These are phyloP conservation scores for Colletotrichum shisoi DNA, from an alignment of 2,329 filamentous ascomycete species.

Conservation along the genomic window DNA sequence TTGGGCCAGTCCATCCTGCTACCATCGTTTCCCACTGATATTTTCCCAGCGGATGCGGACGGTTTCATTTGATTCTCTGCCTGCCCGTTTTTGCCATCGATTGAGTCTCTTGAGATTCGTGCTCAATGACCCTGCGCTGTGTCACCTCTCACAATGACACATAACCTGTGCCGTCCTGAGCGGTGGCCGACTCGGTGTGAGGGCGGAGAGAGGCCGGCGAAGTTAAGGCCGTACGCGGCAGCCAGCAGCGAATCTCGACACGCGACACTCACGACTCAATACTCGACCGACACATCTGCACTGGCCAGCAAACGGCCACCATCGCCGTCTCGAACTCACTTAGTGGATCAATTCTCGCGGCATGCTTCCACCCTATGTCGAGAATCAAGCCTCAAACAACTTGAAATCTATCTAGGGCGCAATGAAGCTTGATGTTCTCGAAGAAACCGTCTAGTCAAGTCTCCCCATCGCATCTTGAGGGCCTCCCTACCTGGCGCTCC, in stretches of 20 bases:
- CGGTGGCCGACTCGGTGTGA: slow-evolving; percentile 1
- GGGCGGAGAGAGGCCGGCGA: not conserved
- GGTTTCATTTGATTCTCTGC: not conserved
- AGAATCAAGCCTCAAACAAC: not conserved
- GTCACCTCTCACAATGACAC: slow-evolving; percentile 6
- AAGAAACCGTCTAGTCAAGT: slow-evolving; percentile 3
- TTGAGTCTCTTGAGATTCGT: not conserved
- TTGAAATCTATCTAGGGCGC: slow-evolving; percentile 4
- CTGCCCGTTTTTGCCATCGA: not conserved
- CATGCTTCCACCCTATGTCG: slow-evolving; percentile 29
- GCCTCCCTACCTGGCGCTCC: not conserved
- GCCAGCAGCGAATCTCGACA: slow-evolving; percentile 15
- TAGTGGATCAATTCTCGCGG: not conserved
- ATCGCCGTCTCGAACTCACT: slow-evolving; percentile 17
- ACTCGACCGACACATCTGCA: slow-evolving; percentile 5
- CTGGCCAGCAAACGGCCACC: slow-evolving; percentile 24
- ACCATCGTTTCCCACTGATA: not conserved
- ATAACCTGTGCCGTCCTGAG: slow-evolving; percentile 1
- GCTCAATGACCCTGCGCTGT: not conserved
- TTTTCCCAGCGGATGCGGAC: not conserved
- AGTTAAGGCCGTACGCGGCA: slow-evolving; percentile 1
- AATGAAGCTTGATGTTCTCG: slow-evolving; percentile 8
- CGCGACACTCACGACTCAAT: slow-evolving; percentile 6
- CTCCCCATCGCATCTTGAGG: slow-evolving; percentile 2
- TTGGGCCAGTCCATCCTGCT: slow-evolving; percentile 9